phyloP scores from a whole-genome alignment of 1,284 basidiomycete genomes.

The Pascua guehoae region DNA sequence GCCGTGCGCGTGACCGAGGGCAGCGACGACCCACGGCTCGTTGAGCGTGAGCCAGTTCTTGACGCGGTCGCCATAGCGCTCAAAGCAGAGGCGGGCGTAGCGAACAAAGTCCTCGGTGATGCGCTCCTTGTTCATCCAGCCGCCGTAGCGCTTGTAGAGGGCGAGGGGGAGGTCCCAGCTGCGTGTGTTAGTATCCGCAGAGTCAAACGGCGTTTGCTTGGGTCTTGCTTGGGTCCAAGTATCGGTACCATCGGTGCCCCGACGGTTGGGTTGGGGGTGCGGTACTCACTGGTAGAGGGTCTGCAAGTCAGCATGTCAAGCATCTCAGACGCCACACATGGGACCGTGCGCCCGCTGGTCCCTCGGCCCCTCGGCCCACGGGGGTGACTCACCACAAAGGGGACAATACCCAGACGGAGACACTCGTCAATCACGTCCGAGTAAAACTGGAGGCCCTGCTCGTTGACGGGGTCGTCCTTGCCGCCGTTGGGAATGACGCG shows the following conservation, averaged over 20 bases:
- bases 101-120: slow-evolving; percentile 62
- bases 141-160: slow-evolving; percentile 66
- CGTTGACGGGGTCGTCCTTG: slow-evolving; percentile 65
- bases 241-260: too few species aligned
- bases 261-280: too few species aligned
- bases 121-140: slow-evolving; percentile 59
- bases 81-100: slow-evolving; percentile 68
- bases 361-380: too few species aligned
- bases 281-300: too few species aligned
- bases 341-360: too few species aligned
- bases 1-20: slow-evolving; percentile 56
- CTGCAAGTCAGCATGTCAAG: too few species aligned
- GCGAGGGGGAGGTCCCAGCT: slow-evolving; percentile 69
- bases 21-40: slow-evolving; percentile 69
- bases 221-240: too few species aligned
- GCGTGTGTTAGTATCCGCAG: slow-evolving; percentile 1
- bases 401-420: slow-evolving; percentile 57
- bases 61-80: slow-evolving; percentile 68
- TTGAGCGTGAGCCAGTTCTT: slow-evolving; percentile 66
- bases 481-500: slow-evolving; percentile 64
- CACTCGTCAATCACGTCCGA: slow-evolving; percentile 23
- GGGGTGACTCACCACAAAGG: slow-evolving; percentile 59
- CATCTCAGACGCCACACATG: too few species aligned
- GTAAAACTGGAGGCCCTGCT: slow-evolving; percentile 57
- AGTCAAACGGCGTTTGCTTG: too few species aligned